These are phyloP conservation scores for Pyricularia grisea DNA, from an alignment of 2,329 filamentous ascomycete genomes.

Conservation along the genomic window DNA sequence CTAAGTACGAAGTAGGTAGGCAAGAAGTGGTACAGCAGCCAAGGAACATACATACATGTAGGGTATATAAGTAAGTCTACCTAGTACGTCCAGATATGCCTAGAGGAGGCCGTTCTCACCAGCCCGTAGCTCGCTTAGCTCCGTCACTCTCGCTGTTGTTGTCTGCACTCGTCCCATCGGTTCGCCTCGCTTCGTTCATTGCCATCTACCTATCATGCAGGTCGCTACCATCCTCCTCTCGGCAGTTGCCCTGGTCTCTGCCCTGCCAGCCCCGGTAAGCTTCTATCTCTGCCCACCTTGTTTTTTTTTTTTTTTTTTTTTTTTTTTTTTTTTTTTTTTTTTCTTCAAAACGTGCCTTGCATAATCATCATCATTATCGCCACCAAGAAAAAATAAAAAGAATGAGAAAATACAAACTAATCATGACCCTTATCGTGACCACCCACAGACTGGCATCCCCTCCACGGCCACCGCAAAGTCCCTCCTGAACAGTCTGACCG, in stretches of 20 bases:
- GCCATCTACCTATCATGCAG: background rate
- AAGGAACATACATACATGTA: background rate
- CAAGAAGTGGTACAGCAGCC: too few relatives aligned
- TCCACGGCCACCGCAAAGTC: conserved; percentile 43
- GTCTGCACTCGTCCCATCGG: background rate
- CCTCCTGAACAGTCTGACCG: conserved; percentile 48
- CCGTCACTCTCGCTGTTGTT: background rate
- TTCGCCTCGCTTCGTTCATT: background rate
- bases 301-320: too few relatives aligned
- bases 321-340: too few relatives aligned
- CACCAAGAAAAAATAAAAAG: too few relatives aligned
- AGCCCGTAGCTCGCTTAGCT: background rate
- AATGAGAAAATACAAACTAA: background rate
- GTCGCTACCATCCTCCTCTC: background rate
- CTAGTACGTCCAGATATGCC: background rate
- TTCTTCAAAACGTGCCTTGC: too few relatives aligned
- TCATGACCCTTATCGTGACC: background rate
- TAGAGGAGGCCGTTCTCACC: background rate
- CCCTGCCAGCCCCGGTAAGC: background rate
- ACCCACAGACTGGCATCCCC: conserved; percentile 50
- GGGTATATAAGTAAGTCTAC: background rate
- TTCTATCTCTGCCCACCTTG: background rate
- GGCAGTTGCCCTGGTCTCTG: background rate
- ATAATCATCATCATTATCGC: too few relatives aligned
- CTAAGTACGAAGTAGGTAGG: too few relatives aligned